A percentile compares a stretch with the other conserved stretches of the same genome.
phyloP scores from a whole-genome alignment of 192 early-diverging fungal species.

The Coemansia sp. region DNA sequence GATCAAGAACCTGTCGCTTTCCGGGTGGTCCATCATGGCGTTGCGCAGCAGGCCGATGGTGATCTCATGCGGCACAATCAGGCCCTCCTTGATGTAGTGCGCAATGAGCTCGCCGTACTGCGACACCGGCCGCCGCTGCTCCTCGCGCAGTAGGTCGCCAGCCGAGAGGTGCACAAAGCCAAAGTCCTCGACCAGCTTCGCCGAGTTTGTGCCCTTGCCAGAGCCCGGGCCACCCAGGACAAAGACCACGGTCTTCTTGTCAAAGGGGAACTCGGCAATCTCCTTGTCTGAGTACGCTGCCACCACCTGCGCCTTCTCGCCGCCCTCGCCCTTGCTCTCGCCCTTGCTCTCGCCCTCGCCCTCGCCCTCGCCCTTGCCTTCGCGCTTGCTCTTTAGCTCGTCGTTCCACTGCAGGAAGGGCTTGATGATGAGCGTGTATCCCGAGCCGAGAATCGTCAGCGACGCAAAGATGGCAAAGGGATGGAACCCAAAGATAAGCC shows the following conservation, averaged over 20 bases:
- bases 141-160: slow-evolving; percentile 92
- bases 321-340: not conserved
- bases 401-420: slow-evolving; percentile 31
- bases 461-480: slow-evolving; percentile 28
- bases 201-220: slow-evolving; percentile 97
- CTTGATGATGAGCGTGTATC: slow-evolving; percentile 31
- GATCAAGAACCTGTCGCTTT: slow-evolving; percentile 77
- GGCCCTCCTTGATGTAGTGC: slow-evolving; percentile 85
- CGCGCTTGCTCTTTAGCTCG: slow-evolving; percentile 6
- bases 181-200: slow-evolving; percentile 80
- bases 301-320: not conserved
- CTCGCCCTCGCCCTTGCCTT: not conserved
- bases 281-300: slow-evolving; percentile 18
- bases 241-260: slow-evolving; percentile 76
- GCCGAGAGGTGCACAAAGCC: slow-evolving; percentile 96
- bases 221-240: slow-evolving; percentile 85
- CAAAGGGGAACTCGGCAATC: slow-evolving; percentile 37
- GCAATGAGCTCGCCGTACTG: slow-evolving; percentile 90
- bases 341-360: slow-evolving; percentile 1
- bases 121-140: slow-evolving; percentile 77
- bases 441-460: slow-evolving; percentile 14
- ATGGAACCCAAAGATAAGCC: slow-evolving; percentile 21
- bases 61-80: slow-evolving; percentile 95
- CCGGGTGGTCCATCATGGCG: slow-evolving; percentile 73
- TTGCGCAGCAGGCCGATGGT: slow-evolving; percentile 88